A percentile compares a stretch with the other conserved stretches of the same genome.
Evolutionary conservation across 371 early-diverging fungal genomes (phyloP).

Genomic region (Mucor velutinosus): DNA sequence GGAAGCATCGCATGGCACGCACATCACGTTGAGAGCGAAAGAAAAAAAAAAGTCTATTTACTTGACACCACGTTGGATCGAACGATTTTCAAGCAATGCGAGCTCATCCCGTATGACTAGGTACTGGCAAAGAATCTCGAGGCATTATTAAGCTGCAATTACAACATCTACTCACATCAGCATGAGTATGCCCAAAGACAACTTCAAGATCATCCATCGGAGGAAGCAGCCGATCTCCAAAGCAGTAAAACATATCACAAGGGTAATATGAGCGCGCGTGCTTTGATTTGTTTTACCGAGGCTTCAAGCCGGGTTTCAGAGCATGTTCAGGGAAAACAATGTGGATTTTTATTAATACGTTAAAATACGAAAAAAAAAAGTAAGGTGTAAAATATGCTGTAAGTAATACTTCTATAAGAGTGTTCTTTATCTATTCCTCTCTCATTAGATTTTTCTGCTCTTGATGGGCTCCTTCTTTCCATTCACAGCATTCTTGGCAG

Average conservation of each 20-base stretch:
- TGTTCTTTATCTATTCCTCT: not conserved
- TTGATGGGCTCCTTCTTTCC: not conserved
- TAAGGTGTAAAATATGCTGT: not conserved
- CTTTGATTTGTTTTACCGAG: not conserved
- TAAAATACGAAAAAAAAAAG: not conserved
- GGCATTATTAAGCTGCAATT: too few relatives aligned
- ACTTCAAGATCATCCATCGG: not conserved
- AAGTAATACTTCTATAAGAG: not conserved
- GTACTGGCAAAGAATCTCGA: too few relatives aligned
- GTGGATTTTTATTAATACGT: not conserved
- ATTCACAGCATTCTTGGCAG: not conserved
- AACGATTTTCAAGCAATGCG: not conserved
- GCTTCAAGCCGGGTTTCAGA: not conserved
- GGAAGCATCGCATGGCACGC: not conserved
- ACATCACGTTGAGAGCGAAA: not conserved
- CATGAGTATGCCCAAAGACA: too few relatives aligned
- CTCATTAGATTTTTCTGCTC: not conserved
- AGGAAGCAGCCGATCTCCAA: not conserved
- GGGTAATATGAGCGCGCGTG: not conserved
- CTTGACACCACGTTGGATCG: not conserved
- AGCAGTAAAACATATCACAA: not conserved
- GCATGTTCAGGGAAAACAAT: not conserved
- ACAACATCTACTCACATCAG: too few relatives aligned
- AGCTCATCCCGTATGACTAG: too few relatives aligned
- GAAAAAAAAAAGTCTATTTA: not conserved